phyloP scores from a whole-genome alignment of 371 early-diverging fungal genomes.

The Mortierella sp. region DNA sequence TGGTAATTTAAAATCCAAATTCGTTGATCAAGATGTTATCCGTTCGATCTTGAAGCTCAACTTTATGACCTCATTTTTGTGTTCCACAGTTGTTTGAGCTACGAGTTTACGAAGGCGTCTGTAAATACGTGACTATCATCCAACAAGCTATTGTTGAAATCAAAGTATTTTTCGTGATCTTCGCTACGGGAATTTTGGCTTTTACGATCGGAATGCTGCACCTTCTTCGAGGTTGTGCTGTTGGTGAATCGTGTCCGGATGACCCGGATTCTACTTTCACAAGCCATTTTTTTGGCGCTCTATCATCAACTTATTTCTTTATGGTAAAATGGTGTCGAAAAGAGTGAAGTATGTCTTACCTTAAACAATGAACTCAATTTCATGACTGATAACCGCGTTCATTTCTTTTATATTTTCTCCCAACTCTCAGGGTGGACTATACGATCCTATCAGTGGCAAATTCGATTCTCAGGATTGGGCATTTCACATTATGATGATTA shows the following conservation, averaged over 20 bases:
- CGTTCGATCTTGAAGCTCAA: no score
- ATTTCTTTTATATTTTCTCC: neutral
- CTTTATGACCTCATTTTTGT: no score
- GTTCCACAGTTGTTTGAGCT: slow-evolving; percentile 37
- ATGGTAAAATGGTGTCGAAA: no score
- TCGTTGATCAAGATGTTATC: no score
- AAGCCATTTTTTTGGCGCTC: slow-evolving; percentile 15
- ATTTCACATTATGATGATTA: slow-evolving; percentile 41
- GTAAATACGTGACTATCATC: slow-evolving; percentile 41
- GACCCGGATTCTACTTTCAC: slow-evolving; percentile 5
- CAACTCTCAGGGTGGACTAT: slow-evolving; percentile 46
- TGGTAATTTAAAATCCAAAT: slow-evolving; percentile 2
- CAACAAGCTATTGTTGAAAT: slow-evolving; percentile 23
- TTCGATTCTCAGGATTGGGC: slow-evolving; percentile 4
- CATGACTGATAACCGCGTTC: neutral
- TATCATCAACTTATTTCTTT: slow-evolving; percentile 41
- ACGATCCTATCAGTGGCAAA: slow-evolving; percentile 24
- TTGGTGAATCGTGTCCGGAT: neutral
- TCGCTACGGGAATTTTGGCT: slow-evolving; percentile 24
- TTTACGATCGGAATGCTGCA: slow-evolving; percentile 33
- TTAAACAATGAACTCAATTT: neutral
- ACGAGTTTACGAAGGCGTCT: slow-evolving; percentile 26
- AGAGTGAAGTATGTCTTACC: no score
- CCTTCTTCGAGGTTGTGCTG: slow-evolving; percentile 18
- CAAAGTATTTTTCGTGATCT: slow-evolving; percentile 39